These are phyloP conservation scores for Podaxis sp. DNA, from an alignment of 768 basidiomycete species.

Conservation along the genomic window DNA sequence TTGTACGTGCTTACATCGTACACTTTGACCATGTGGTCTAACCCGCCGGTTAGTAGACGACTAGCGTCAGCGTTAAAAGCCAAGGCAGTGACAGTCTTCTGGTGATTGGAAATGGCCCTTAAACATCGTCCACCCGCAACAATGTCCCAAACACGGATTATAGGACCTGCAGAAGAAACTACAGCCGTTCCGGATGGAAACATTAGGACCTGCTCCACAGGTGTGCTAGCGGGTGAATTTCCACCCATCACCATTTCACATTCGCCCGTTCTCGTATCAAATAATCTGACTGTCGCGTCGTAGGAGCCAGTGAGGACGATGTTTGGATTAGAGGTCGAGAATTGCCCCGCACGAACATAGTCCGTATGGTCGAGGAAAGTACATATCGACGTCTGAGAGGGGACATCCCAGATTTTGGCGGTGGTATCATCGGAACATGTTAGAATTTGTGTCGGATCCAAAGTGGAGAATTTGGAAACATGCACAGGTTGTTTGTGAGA, in stretches of 20 bases:
- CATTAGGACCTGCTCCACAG: slow-evolving; percentile 91
- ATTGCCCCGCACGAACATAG: slow-evolving; percentile 92
- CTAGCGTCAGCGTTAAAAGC: slow-evolving; percentile 75
- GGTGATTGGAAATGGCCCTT: slow-evolving; percentile 93
- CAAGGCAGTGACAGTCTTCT: slow-evolving; percentile 93
- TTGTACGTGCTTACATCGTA: slow-evolving; percentile 94
- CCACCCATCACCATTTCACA: slow-evolving; percentile 83
- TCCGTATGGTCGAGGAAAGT: slow-evolving; percentile 90
- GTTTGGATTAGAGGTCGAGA: slow-evolving; percentile 80
- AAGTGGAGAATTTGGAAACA: slow-evolving; percentile 86
- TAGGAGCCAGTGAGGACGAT: slow-evolving; percentile 93
- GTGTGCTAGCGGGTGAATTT: slow-evolving; percentile 41
- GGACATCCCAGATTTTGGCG: slow-evolving; percentile 92
- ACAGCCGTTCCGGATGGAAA: slow-evolving; percentile 88
- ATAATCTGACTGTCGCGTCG: slow-evolving; percentile 86
- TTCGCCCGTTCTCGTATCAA: slow-evolving; percentile 80
- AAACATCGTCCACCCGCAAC: slow-evolving; percentile 88
- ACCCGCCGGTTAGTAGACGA: slow-evolving; percentile 82
- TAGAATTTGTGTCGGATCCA: slow-evolving; percentile 79
- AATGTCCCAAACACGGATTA: slow-evolving; percentile 93
- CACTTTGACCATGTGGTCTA: slow-evolving; percentile 99
- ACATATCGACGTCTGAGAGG: slow-evolving; percentile 75
- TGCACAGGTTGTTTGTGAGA: slow-evolving; percentile 97
- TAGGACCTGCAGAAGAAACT: slow-evolving; percentile 87
- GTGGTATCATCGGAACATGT: slow-evolving; percentile 98